Percentiles rank a stretch among this genome's conserved stretches.
Evolutionary conservation across 78 protist species (phyloP).

Genomic region (Tieghemostelium lacteum): DNA sequence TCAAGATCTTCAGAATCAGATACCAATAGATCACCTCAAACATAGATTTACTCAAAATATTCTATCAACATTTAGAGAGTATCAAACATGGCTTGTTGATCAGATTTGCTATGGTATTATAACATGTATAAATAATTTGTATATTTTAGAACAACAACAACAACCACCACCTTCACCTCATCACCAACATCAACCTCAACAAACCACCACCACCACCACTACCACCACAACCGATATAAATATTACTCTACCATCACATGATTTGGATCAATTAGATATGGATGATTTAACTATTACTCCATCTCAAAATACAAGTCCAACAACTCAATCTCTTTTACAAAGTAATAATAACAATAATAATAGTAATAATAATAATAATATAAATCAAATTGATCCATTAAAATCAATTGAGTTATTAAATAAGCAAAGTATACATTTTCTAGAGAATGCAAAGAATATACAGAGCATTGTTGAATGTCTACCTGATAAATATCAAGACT

Average conservation of each 20-base stretch:
- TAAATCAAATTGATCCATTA: conserved; percentile 31
- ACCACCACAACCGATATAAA: background rate
- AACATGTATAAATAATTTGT: conserved; percentile 61
- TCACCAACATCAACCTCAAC: no score
- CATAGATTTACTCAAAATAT: conserved; percentile 59
- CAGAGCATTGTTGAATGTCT: conserved; percentile 26
- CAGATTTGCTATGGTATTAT: conserved; percentile 64
- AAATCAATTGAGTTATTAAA: conserved; percentile 51
- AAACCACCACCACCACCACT: background rate
- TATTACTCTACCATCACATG: background rate
- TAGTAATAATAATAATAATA: conserved; percentile 14
- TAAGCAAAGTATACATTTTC: conserved; percentile 65
- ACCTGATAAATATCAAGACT: conserved; percentile 46
- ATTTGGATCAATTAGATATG: background rate
- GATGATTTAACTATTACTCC: background rate
- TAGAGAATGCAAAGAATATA: conserved; percentile 44
- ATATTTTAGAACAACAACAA: conserved; percentile 18
- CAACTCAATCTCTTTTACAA: background rate
- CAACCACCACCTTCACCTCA: background rate
- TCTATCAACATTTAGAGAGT: conserved; percentile 40
- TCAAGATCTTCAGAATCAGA: conserved; percentile 26
- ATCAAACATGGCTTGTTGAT: conserved; percentile 68
- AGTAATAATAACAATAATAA: background rate
- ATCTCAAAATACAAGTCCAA: background rate
- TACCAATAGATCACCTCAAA: conserved; percentile 66